A percentile compares a stretch with the other conserved stretches of the same genome.
Conservation (phyloP, 306 rosid genomes). For the Astragalus membranaceus region DNA sequence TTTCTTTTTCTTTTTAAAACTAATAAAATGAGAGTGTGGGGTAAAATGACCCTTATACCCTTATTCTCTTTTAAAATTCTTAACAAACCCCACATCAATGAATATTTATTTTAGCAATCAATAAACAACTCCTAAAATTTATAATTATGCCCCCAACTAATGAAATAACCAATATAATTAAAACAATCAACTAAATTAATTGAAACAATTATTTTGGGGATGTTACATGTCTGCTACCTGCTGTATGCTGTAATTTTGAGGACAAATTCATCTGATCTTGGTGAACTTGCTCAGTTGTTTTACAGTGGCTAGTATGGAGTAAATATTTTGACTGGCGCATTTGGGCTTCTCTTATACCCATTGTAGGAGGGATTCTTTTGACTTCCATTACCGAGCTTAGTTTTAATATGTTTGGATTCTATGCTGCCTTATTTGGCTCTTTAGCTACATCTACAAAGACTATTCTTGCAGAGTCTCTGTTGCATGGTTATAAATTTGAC, state of each 20-base stretch:
- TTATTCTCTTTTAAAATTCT: too few relatives aligned
- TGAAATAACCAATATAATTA: too few relatives aligned
- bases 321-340: constrained; percentile 86
- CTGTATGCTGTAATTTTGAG: background rate
- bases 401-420: constrained; percentile 81
- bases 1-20: too few relatives aligned
- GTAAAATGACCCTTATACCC: too few relatives aligned
- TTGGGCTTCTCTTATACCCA: constrained; percentile 88
- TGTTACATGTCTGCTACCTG: background rate
- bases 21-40: too few relatives aligned
- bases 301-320: constrained; percentile 96
- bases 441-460: constrained; percentile 97
- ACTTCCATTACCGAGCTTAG: constrained; percentile 92
- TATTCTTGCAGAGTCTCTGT: constrained; percentile 83
- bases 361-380: constrained; percentile 96
- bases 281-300: constrained; percentile 50
- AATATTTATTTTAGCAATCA: too few relatives aligned
- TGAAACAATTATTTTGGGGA: too few relatives aligned
- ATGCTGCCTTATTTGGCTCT: constrained; percentile 94
- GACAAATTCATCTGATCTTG: constrained; percentile 27
- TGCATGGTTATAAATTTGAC: constrained; percentile 96
- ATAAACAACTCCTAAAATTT: too few relatives aligned
- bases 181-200: too few relatives aligned
- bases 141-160: too few relatives aligned
- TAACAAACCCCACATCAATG: too few relatives aligned